Conservation (phyloP, 352 stramenopile species). For the Pythium phragmitis region DNA sequence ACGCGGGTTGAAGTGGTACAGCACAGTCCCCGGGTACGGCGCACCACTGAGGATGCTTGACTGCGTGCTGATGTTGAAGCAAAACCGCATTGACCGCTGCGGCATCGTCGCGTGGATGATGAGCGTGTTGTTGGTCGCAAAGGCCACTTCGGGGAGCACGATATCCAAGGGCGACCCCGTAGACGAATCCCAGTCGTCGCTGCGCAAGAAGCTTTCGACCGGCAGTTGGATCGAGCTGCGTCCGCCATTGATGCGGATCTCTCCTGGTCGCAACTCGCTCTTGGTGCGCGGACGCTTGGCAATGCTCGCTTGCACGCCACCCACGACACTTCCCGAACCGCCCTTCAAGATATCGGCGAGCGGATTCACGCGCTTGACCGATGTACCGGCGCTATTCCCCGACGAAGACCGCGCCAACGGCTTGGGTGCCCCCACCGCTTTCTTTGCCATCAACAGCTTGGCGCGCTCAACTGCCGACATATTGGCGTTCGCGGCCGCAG, state of each 20-base stretch:
- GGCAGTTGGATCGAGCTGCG: slow-evolving; percentile 76
- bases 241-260: slow-evolving; percentile 76
- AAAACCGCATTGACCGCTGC: slow-evolving; percentile 56
- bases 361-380: slow-evolving; percentile 74
- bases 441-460: slow-evolving; percentile 80
- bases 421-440: slow-evolving; percentile 30
- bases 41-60: slow-evolving; percentile 66
- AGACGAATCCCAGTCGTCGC: slow-evolving; percentile 79
- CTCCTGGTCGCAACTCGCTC: slow-evolving; percentile 62
- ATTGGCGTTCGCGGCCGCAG: slow-evolving; percentile 27
- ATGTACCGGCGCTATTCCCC: slow-evolving; percentile 14
- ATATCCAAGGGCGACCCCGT: slow-evolving; percentile 55
- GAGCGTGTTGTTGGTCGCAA: slow-evolving; percentile 84
- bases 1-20: slow-evolving; percentile 82
- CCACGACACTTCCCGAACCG: slow-evolving; percentile 64
- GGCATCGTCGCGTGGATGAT: slow-evolving; percentile 79
- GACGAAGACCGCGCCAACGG: slow-evolving; percentile 22
- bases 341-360: slow-evolving; percentile 77
- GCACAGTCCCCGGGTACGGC: slow-evolving; percentile 69
- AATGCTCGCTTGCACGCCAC: slow-evolving; percentile 43
- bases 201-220: slow-evolving; percentile 73
- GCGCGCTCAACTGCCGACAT: slow-evolving; percentile 71
- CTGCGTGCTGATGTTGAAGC: slow-evolving; percentile 79
- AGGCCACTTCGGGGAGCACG: slow-evolving; percentile 69
- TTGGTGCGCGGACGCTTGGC: slow-evolving; percentile 63